Percentiles rank a stretch among this genome's conserved stretches.
Evolutionary conservation across 2,329 filamentous ascomycete genomes (phyloP).

Genomic region (Microdochium nivale): DNA sequence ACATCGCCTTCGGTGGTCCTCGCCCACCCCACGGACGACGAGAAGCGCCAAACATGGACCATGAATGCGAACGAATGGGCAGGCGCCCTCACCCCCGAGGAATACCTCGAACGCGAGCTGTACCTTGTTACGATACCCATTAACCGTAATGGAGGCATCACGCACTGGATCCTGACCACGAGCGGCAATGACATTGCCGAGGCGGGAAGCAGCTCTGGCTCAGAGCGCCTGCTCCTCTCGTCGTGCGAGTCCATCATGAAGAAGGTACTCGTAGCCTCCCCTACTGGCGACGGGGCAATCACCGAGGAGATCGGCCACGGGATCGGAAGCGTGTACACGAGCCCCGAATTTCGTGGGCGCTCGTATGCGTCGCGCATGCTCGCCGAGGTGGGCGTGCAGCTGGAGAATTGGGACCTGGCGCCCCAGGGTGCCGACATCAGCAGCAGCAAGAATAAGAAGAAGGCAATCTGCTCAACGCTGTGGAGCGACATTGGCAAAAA

Average conservation of each 20-base stretch:
- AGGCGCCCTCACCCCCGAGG: conserved; percentile 39
- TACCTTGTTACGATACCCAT: conserved; percentile 50
- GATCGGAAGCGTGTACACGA: conserved; percentile 72
- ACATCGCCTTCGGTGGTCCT: conserved; percentile 34
- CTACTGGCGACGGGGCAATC: conserved; percentile 20
- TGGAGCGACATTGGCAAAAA: conserved; percentile 80
- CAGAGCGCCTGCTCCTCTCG: conserved; percentile 44
- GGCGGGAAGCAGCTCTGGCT: background rate
- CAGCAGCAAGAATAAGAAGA: conserved; percentile 11
- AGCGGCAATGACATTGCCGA: conserved; percentile 9
- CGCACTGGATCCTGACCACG: conserved; percentile 56
- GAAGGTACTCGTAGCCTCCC: conserved; percentile 37
- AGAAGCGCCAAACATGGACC: conserved; percentile 46
- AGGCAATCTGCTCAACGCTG: conserved; percentile 61
- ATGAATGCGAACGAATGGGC: conserved; percentile 52
- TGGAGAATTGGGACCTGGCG: conserved; percentile 28
- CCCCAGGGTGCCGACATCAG: background rate
- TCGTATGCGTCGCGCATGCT: conserved; percentile 77
- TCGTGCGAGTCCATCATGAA: conserved; percentile 59
- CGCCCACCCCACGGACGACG: conserved; percentile 44
- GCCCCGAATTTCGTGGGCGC: conserved; percentile 54
- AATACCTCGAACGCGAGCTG: conserved; percentile 52
- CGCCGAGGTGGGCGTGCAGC: conserved; percentile 44
- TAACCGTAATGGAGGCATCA: conserved; percentile 47
- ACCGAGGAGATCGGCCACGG: conserved; percentile 47